Evolutionary conservation across 768 basidiomycete species (phyloP), one percentile per base, ranked within the genome.

Genomic region (Hypholoma sublateritium): DNA sequence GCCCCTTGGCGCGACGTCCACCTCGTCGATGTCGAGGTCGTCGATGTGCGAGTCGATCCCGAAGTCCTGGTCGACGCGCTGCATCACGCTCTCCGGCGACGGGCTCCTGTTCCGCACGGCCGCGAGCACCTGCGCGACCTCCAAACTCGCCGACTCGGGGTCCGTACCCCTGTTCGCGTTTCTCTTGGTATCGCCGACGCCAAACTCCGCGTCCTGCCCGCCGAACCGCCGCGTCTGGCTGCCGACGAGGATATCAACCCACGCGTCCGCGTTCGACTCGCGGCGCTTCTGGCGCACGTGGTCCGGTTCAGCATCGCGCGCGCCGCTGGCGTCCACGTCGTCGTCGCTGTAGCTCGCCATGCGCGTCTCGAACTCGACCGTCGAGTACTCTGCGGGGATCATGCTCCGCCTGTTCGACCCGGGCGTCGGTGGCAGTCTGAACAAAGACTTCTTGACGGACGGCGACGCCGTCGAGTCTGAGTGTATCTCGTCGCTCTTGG

Each of bases 231-330:
- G 72, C 35, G 62, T 69, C 60, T 80, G 81, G 46, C 69, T 81
- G 43, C 84, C 85, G 2, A 93, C 90, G 9, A 93, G 72, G 41
- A 93, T 93, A 70, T 93, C 92, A 41, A 93, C 90, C 91, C 92
- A 93, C 4, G 90, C 89, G 65, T 93, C 92, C 50, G 89, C 86
- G 62, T 71, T 71, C 65, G 74, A 72, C 72, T 79, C 76, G 36
- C 79, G 70, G 48, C 79, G 78, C 69, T 65, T 76, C 75, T 71
- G 81, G 74, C 74, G 76, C 59, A 73, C 74, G 44, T 69, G 60
- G 60, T 78, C 77, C 7, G 70, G 65, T 58, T 77, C 80, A 43
- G 76, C 5, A 32, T 32, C 28, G 3, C 28, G 70, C 1, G 50
- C 45, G 32, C 50, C 65, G 7, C 56, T 7, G 35, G 8, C 65